phyloP scores from a whole-genome alignment of 768 basidiomycete genomes.

The Lanmaoa pseudosensibilis region DNA sequence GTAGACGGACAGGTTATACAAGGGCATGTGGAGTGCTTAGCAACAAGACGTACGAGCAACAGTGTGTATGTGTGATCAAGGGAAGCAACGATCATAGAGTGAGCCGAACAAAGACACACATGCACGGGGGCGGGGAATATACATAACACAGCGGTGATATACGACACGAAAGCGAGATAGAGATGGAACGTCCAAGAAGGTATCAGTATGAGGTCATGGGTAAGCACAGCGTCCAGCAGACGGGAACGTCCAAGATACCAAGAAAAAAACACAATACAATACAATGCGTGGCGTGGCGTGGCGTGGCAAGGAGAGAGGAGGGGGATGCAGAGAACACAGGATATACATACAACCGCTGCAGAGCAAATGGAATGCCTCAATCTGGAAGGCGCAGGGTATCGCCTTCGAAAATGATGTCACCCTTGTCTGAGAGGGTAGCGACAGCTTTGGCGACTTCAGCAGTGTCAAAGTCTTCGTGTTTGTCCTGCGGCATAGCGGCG shows the following conservation, averaged over 20 bases:
- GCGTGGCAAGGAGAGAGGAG: not conserved
- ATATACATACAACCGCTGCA: not conserved
- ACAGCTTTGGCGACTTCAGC: slow-evolving; percentile 61
- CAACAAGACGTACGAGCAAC: slow-evolving; percentile 3
- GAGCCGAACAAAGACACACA: slow-evolving; percentile 1
- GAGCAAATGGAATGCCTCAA: slow-evolving; percentile 4
- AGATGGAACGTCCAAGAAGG: slow-evolving; percentile 23
- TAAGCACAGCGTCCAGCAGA: slow-evolving; percentile 4
- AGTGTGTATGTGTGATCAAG: not conserved
- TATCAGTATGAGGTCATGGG: slow-evolving; percentile 14
- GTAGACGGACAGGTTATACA: slow-evolving; percentile 19
- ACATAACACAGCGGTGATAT: slow-evolving; percentile 17
- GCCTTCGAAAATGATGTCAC: slow-evolving; percentile 51
- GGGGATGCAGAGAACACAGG: not conserved
- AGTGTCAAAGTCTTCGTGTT: slow-evolving; percentile 81
- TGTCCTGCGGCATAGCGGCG: slow-evolving; percentile 72
- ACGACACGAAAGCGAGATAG: slow-evolving; percentile 15
- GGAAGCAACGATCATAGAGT: not conserved
- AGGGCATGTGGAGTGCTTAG: slow-evolving; percentile 3
- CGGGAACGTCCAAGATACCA: slow-evolving; percentile 25
- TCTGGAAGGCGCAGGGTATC: slow-evolving; percentile 39
- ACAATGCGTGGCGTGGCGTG: slow-evolving; percentile 7
- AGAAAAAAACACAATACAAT: slow-evolving; percentile 18
- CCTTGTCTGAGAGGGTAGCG: slow-evolving; percentile 45
- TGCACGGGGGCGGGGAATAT: slow-evolving; percentile 4